Base-by-base conservation (phyloP, 2,329 filamentous ascomycete species). In the Colletotrichum limetticola region DNA sequence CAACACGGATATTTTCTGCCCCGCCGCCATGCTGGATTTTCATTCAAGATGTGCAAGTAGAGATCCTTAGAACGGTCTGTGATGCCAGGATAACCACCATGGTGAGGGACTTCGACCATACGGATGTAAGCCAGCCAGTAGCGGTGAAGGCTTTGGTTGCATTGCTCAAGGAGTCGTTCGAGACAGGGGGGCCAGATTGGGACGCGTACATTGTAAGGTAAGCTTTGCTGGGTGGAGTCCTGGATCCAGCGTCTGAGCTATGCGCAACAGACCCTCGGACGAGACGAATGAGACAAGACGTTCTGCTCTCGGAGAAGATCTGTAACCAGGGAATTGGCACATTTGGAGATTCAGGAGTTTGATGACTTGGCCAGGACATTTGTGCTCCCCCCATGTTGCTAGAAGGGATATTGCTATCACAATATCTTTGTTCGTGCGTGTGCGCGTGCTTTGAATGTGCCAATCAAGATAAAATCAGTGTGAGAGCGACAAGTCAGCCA, bases 201-300 rank as follows among this genome's bases (percentile, higher is more conserved):
- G 42, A 62, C 60, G 22, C 6, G 60, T 62, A 11, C 9, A 52
- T 6, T 8, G 11, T 35, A 62, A 62, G 60, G 19, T 53, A 62
- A 62, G 60, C 60, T 62, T 62, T 62, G 42, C 28, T 30, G 52
- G 60, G 19, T 19, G 30, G 19, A 62, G 42, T 62, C 42, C 46
- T 62, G 46, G 8, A 49, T 49, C 42, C 42, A 49, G 42, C 42
- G 19, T 49, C 42, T n/a, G 42, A 62, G 49, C 60, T 46, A 52
- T 52, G 42, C 42, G 26, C 19, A 28, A 26, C 12, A 22, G 60
- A 26, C 42, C 30, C 42, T 62, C 61, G 35, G 61, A 64, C 22
- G 19, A 64, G 49, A 64, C 28, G 30, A 30, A 12, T 30, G 49
- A 64, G 24, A 24, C 46, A 63, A 7, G 46, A 24, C 42, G n/a